Percentiles rank a stretch among this genome's conserved stretches.
phyloP scores from a whole-genome alignment of 257 asterid genomes.

The Solanum dulcamara region DNA sequence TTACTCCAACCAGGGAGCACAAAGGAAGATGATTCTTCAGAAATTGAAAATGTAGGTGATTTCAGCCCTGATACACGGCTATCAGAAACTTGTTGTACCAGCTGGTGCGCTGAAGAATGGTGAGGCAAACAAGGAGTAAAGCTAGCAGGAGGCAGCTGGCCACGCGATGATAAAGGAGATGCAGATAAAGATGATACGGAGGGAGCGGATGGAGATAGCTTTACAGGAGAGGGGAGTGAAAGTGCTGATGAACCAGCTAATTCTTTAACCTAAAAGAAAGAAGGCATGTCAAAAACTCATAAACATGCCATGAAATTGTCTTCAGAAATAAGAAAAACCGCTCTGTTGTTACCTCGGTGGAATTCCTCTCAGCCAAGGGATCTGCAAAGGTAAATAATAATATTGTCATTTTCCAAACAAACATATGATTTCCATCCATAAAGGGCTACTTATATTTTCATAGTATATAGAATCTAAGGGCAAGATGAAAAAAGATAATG shows the following conservation, averaged over 20 bases:
- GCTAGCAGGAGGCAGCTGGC: constrained; percentile 54
- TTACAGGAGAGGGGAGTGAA: constrained; percentile 52
- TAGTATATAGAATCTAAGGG: not conserved
- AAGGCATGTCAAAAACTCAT: not conserved
- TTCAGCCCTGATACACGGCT: constrained; percentile 46
- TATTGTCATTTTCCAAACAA: not conserved
- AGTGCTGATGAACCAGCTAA: constrained; percentile 33
- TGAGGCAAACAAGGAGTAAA: constrained; percentile 62
- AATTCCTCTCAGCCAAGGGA: constrained; percentile 9
- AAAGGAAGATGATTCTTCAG: constrained; percentile 61
- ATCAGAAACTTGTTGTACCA: constrained; percentile 63
- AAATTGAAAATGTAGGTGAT: constrained; percentile 62
- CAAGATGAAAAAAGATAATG: not conserved
- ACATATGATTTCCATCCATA: not conserved
- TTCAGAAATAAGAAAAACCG: not conserved
- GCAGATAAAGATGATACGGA: constrained; percentile 56
- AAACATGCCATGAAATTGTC: not conserved
- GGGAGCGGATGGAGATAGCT: constrained; percentile 63
- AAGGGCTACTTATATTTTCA: not conserved
- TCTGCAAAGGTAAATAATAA: constrained; percentile 12
- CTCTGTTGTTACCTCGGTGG: constrained; percentile 15
- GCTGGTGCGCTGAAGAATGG: constrained; percentile 56
- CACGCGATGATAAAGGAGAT: constrained; percentile 56
- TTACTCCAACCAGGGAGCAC: constrained; percentile 53
- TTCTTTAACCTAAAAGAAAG: constrained; percentile 44